Evolutionary conservation across 1,284 basidiomycete species (phyloP), one percentile per base, ranked within the genome.

Genomic region (Puccinia polysora): DNA sequence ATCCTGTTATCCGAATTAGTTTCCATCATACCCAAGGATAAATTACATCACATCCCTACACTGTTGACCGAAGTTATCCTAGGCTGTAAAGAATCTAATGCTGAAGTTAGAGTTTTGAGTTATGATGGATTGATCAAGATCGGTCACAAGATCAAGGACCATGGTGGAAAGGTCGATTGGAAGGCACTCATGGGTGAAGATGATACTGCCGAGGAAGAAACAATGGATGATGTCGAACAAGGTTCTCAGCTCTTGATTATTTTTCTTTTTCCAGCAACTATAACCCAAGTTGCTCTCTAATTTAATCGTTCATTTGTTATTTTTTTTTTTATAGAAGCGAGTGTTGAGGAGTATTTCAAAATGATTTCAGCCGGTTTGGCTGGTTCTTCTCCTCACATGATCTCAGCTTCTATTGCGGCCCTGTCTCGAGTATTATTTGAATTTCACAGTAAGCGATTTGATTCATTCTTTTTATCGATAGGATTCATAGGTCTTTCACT

Each of bases 21-120:
- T 20, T 83, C 86, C 4, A 80, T 81, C 30, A 84, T 97, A 36
- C 88, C 90, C 0, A 80, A 85, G 1, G 85, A 86, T 18, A 84
- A 88, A 34, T 82, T 98, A 73, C 90, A 97, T 77, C 81, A 94
- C 63, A 86, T 99, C 59, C 90, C 92, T 1, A 87, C 88, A 2
- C 83, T 98, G 62, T 89, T 98, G 60, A 91, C 95, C 0, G 96
- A 99, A 82, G 92, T 91, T 15, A 89, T 97, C 3, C 83, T 99
- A n/a, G 94, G 91, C 1, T 97, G 94, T 32, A 99, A 98, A 80
- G 96, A 98, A 80, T 90, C 93, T 7, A 97, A 96, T 43, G 92
- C 95, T 79, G 91, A 91, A 77, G 89, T 92, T 0, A 85, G 96
- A 60, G 85, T 85, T 74, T 90, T 88, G 8, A 94, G 94, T 0